Conservation (phyloP, 225 moss, liverwort and hornwort genomes). For the Marchantia paleacea region DNA sequence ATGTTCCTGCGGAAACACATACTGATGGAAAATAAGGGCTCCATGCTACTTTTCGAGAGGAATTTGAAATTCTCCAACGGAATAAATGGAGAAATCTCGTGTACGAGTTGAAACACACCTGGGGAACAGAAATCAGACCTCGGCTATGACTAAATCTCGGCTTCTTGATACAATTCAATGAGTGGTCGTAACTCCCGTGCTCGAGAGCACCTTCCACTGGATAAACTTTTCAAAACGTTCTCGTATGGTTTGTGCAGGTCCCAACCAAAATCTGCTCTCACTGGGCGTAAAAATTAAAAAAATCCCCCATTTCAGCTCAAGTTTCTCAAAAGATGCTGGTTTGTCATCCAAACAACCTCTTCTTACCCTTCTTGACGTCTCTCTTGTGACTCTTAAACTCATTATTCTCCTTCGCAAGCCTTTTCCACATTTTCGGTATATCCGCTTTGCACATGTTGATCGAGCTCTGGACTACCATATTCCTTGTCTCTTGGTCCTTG, state of each 20-base stretch:
- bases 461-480: conserved; percentile 14
- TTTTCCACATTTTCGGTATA: conserved; percentile 28
- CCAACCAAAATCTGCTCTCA: background rate
- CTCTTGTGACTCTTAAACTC: conserved; percentile 36
- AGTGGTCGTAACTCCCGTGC: background rate
- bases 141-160: background rate
- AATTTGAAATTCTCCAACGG: too few species aligned
- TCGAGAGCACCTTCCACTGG: background rate
- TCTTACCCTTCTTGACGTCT: conserved; percentile 40
- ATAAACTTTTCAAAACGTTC: background rate
- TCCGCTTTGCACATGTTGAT: conserved; percentile 24
- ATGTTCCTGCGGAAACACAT: too few species aligned
- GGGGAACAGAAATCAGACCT: background rate
- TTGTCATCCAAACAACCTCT: conserved; percentile 7
- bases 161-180: background rate
- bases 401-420: conserved; percentile 19
- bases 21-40: too few species aligned
- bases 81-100: too few species aligned
- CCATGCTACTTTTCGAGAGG: too few species aligned
- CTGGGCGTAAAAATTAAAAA: background rate
- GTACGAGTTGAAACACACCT: too few species aligned
- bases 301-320: background rate
- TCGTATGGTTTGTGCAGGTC: background rate
- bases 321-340: background rate
- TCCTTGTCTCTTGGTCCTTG: conserved; percentile 38